Base-by-base conservation (phyloP, 768 basidiomycete genomes). In the Grammothele lineata region DNA sequence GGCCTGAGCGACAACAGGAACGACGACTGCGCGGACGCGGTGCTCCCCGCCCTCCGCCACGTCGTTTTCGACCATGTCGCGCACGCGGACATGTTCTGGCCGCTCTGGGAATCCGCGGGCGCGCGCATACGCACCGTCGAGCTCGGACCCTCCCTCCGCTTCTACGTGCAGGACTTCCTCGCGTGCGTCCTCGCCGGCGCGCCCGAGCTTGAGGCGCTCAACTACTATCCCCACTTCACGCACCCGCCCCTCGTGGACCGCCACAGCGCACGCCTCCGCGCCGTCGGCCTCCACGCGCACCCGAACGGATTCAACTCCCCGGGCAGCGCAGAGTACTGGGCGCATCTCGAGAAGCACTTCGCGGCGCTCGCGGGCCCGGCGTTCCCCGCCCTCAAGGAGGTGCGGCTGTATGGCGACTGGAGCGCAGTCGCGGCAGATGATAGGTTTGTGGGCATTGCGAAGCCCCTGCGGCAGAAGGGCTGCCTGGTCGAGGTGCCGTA, bases 401-500 rank as follows among this genome's bases (percentile, higher is more conserved):
- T 85, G 3, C 49, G 73, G 22, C 58, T 85, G 17, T 70, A 79
- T 48, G 82, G 81, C 10, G 66, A 78, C 38, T 84, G 83, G 81
- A 62, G 60, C 18, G 53, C 62, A 10, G 66, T 71, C 26, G 41
- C 70, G 7, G 37, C 46, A 0, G 69, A 77, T 51, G 56, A 63
- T n/a, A 68, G 64, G 18, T 76, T 51, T 76, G 50, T 56, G 36
- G 23, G 42, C 52, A 4, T 62, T 67, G 37, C 51, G 59, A 45
- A 57, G 67, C 30, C 57, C 23, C 50, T 79, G 38, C 47, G 38
- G n/a, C 56, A 61, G 11, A 68, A 62, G 22, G 68, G 69, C 5
- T 65, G 68, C 41, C 22, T 33, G 9, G 40, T 75, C 25, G 40
- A 64, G 44, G 27, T 50, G 8, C 30, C 17, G 19, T 44, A 24